phyloP scores from a whole-genome alignment of 2,329 filamentous ascomycete species.

The Chaetomium sp. region DNA sequence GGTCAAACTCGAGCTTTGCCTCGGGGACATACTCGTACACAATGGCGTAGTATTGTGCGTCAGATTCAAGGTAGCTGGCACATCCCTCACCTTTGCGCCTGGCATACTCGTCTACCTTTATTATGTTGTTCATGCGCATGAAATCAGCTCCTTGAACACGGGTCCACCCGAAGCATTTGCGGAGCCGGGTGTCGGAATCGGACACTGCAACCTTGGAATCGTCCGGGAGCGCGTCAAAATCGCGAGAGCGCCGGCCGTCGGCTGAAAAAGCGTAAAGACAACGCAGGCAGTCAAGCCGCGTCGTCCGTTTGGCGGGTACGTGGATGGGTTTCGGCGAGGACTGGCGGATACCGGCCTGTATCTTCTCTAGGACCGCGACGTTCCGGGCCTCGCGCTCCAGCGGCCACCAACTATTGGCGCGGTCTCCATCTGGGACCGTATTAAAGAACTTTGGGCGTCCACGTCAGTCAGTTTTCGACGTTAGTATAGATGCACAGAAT shows the following conservation, averaged over 20 bases:
- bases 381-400: constrained; percentile 2
- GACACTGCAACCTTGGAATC: background rate
- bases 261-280: constrained; percentile 1
- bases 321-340: background rate
- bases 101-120: background rate
- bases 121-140: background rate
- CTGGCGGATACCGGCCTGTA: background rate
- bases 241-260: background rate
- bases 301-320: background rate
- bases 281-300: background rate
- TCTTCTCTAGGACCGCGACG: constrained; percentile 1
- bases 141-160: background rate
- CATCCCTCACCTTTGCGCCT: background rate
- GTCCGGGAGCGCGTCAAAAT: background rate
- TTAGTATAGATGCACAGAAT: background rate
- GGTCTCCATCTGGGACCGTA: background rate
- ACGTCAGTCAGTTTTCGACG: too few relatives aligned
- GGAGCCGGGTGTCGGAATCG: background rate
- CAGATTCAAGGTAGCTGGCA: background rate
- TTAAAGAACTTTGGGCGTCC: background rate
- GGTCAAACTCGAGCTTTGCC: background rate
- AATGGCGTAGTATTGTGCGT: background rate
- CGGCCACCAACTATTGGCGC: background rate
- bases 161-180: constrained; percentile 2
- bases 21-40: constrained; percentile 4